Evolutionary conservation across 2,329 filamentous ascomycete genomes (phyloP), one percentile per base, ranked within the genome.

Genomic region (Colletotrichum sp.): DNA sequence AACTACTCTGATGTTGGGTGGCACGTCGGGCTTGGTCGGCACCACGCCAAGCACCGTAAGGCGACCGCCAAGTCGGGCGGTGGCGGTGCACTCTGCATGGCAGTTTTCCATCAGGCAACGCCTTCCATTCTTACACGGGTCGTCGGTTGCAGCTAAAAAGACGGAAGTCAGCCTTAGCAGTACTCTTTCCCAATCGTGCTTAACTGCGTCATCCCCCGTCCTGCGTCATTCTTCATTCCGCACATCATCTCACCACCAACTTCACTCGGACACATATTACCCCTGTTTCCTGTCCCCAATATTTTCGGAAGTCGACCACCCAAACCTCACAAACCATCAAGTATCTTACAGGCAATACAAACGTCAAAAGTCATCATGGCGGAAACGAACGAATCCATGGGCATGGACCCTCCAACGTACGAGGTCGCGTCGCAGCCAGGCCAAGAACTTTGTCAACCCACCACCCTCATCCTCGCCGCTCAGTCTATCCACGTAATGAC

Each of bases 401-500:
- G 65, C 12, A 30, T 62, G 6, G 32, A 44, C 30, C 68, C 32
- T 48, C 68, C 44, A 39, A 44, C 68, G 28, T 71, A 71, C 9
- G 60, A 71, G 26, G 60, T 24, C n/a, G 13, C 48, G 16, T 57
- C 60, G 12, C 30, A 39, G 68, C 60, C 68, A 32, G 62, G 62
- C 32, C 39, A 71, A 18, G 68, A 71, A 24, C 30, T 71, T 7
- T 71, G 59, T 39, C 68, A 39, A 32, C 68, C 68, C 2, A 66
- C 60, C 28, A 71, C 68, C 10, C 68, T 71, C 4, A 12, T 71
- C 22, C 62, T 71, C 30, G 44, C 16, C 4, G 28, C 26, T 16
- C 68, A 71, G 22, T 71, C 60, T 36, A 71, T 71, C 59, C 68
- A 71, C 12, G 68, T n/a, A 10, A 60, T 71, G 16, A 71, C 60